Conservation (phyloP, 495 filamentous ascomycete species). For the Penicillium dipodomyicola region DNA sequence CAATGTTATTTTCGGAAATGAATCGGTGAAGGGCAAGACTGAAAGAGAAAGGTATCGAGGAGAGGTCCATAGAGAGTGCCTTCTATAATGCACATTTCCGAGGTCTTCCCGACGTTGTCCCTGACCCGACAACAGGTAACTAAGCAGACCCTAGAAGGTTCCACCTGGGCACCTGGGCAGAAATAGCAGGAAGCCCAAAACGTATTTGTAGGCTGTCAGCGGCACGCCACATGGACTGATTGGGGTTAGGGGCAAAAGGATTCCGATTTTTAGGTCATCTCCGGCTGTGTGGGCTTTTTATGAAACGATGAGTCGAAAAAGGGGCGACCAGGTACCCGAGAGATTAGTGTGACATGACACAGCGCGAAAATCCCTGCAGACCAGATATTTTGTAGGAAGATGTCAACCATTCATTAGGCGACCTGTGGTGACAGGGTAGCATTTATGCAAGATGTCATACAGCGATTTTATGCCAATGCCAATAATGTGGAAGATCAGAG, state of each 20-base stretch:
- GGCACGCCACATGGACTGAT: neutral
- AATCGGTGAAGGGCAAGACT: too few species aligned
- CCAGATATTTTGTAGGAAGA: neutral
- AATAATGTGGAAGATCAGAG: conserved; percentile 6
- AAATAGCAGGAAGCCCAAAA: conserved; percentile 2
- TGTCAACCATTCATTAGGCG: neutral
- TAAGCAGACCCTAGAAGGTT: neutral
- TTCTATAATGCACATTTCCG: neutral
- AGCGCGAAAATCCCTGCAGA: neutral
- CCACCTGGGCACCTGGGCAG: neutral
- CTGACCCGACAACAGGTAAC: neutral
- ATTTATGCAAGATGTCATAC: neutral
- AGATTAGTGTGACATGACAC: neutral
- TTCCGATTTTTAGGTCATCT: neutral
- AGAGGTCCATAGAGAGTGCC: neutral
- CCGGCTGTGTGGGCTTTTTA: conserved; percentile 7
- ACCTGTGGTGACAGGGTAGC: neutral
- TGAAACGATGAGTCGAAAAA: neutral
- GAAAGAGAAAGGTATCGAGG: too few species aligned
- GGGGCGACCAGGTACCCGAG: conserved; percentile 1
- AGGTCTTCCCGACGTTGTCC: neutral
- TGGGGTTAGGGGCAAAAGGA: neutral
- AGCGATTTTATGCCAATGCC: neutral
- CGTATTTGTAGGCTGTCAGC: neutral
- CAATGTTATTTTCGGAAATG: neutral